These are phyloP conservation scores for Ogataea degrootiae DNA, from an alignment of 805 yeast genomes.

Conservation along the genomic window DNA sequence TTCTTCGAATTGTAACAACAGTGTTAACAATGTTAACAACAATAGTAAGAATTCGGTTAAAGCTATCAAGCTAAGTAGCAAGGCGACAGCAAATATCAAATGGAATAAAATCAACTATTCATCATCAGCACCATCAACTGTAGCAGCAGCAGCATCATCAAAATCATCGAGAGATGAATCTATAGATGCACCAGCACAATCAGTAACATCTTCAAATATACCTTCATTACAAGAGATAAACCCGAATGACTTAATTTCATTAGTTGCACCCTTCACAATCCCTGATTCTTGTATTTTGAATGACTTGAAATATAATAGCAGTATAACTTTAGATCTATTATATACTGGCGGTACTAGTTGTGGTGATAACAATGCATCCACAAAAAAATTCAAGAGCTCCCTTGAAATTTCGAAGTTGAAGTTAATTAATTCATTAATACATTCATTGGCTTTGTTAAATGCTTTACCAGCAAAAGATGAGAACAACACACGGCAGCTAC, in stretches of 20 bases:
- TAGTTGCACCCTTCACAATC: slow-evolving; percentile 21
- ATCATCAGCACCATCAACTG: no score
- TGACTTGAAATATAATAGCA: slow-evolving; percentile 6
- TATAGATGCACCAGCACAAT: neutral
- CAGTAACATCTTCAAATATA: neutral
- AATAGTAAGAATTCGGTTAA: neutral
- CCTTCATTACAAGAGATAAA: neutral
- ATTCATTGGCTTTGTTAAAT: slow-evolving; percentile 10
- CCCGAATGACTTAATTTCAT: slow-evolving; percentile 15
- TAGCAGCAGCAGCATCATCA: no score
- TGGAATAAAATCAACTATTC: neutral
- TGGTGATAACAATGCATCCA: neutral
- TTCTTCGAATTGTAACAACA: neutral
- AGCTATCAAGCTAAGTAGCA: no score
- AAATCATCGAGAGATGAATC: neutral
- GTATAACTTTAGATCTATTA: slow-evolving; percentile 5
- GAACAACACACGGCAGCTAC: no score
- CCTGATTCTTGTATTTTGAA: slow-evolving; percentile 12
- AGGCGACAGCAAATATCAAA: neutral
- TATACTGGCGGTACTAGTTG: slow-evolving; percentile 10
- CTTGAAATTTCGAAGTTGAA: slow-evolving; percentile 7
- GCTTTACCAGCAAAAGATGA: slow-evolving; percentile 1
- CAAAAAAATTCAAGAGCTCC: slow-evolving; percentile 2
- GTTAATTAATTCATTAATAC: slow-evolving; percentile 5
- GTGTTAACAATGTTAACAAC: neutral